Evolutionary conservation across 768 basidiomycete species (phyloP).

Genomic region (Tricholoma sp.): DNA sequence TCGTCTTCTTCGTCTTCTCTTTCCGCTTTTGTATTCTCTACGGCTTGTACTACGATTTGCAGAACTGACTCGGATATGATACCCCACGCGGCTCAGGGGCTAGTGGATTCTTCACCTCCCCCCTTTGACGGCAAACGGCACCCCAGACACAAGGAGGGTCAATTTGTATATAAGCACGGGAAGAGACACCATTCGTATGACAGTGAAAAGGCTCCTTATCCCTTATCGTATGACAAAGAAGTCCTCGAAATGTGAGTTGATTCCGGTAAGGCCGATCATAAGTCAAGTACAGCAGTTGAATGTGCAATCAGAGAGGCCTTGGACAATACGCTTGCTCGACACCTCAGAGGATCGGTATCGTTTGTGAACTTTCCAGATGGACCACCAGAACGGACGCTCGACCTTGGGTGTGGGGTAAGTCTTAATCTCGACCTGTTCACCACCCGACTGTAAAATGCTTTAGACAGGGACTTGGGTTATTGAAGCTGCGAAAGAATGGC

Average conservation of each 20-base stretch:
- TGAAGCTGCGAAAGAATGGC: slow-evolving; percentile 70
- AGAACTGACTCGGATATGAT: neutral
- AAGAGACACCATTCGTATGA: slow-evolving; percentile 63
- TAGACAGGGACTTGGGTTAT: slow-evolving; percentile 69
- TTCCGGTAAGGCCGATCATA: neutral
- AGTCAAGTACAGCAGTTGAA: neutral
- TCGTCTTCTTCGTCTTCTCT: neutral
- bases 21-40: neutral
- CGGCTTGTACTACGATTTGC: slow-evolving; percentile 1
- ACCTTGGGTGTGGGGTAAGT: slow-evolving; percentile 72
- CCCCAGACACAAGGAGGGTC: slow-evolving; percentile 46
- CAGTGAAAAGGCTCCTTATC: slow-evolving; percentile 76
- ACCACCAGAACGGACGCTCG: slow-evolving; percentile 50
- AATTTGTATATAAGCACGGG: slow-evolving; percentile 56
- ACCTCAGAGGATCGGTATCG: slow-evolving; percentile 51
- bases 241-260: slow-evolving; percentile 56
- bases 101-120: slow-evolving; percentile 14
- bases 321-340: slow-evolving; percentile 44
- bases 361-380: slow-evolving; percentile 51
- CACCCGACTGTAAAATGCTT: slow-evolving; percentile 1
- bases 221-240: slow-evolving; percentile 62
- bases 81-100: neutral
- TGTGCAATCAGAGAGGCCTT: slow-evolving; percentile 42
- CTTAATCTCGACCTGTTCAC: neutral
- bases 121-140: slow-evolving; percentile 33